A percentile compares a stretch with the other conserved stretches of the same genome.
These are phyloP conservation scores for Astrocystis sublimbata DNA, from an alignment of 495 filamentous ascomycete species.

Conservation along the genomic window DNA sequence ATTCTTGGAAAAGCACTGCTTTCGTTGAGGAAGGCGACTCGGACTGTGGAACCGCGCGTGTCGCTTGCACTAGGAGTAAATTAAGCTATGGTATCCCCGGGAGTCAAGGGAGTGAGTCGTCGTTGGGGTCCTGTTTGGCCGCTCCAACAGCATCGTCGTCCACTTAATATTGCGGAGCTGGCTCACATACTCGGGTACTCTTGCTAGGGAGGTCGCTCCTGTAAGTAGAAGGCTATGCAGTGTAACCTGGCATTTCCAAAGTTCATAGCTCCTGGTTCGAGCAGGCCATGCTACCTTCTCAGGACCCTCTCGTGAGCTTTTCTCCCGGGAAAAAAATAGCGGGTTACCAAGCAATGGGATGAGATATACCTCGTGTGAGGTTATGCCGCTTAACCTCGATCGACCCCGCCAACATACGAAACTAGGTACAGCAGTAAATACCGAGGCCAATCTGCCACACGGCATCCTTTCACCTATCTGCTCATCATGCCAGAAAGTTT, in stretches of 20 bases:
- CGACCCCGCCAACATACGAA: conserved; percentile 8
- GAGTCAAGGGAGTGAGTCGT: background rate
- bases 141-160: background rate
- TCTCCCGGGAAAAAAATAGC: background rate
- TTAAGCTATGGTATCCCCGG: background rate
- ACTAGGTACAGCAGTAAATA: too few species aligned
- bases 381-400: background rate
- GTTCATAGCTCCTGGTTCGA: background rate
- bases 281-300: background rate
- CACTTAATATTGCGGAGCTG: conserved; percentile 9
- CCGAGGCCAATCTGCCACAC: too few species aligned
- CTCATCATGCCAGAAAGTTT: background rate
- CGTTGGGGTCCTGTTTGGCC: background rate
- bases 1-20: background rate
- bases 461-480: too few species aligned
- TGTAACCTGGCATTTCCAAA: conserved; percentile 5
- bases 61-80: background rate
- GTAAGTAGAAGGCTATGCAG: background rate
- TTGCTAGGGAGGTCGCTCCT: background rate
- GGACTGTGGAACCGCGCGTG: background rate
- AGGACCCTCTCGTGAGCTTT: too few species aligned
- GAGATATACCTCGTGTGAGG: background rate
- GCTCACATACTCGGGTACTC: background rate
- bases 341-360: background rate
- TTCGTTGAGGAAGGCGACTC: background rate